phyloP scores from a whole-genome alignment of 2,329 filamentous ascomycete genomes.

The Cladorrhinum sp. region DNA sequence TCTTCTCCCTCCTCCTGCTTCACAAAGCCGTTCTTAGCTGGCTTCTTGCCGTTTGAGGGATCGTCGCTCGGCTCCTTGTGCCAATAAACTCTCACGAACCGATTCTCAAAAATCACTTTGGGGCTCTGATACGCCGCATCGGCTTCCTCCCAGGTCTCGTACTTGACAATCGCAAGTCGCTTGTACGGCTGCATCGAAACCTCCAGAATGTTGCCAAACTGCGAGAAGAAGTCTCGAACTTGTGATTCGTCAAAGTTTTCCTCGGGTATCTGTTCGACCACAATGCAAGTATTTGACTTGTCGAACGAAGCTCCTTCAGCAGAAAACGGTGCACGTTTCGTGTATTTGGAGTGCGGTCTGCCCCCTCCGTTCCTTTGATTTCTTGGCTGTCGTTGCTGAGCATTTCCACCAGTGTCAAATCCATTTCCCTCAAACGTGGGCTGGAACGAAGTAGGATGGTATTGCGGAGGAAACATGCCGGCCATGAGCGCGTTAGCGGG shows the following conservation, averaged over 20 bases:
- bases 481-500: slow-evolving; percentile 45
- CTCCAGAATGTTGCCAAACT: slow-evolving; percentile 65
- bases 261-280: slow-evolving; percentile 74
- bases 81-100: slow-evolving; percentile 85
- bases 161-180: slow-evolving; percentile 67
- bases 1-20: slow-evolving; percentile 28
- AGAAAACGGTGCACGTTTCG: slow-evolving; percentile 56
- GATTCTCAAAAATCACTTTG: slow-evolving; percentile 78
- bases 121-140: slow-evolving; percentile 71
- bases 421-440: background rate
- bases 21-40: slow-evolving; percentile 28
- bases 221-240: slow-evolving; percentile 65
- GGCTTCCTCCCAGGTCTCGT: slow-evolving; percentile 61
- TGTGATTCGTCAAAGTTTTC: slow-evolving; percentile 64
- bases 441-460: background rate
- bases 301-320: slow-evolving; percentile 61
- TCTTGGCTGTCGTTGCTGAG: slow-evolving; percentile 1
- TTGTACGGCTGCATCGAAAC: slow-evolving; percentile 65
- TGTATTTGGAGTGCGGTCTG: slow-evolving; percentile 1
- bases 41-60: slow-evolving; percentile 33
- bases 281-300: slow-evolving; percentile 62
- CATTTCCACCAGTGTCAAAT: background rate
- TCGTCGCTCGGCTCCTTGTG: slow-evolving; percentile 51
- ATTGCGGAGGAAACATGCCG: slow-evolving; percentile 5
- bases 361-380: background rate